Evolutionary conservation across 345 rosid species (phyloP).

Genomic region (Clausena lansium): DNA sequence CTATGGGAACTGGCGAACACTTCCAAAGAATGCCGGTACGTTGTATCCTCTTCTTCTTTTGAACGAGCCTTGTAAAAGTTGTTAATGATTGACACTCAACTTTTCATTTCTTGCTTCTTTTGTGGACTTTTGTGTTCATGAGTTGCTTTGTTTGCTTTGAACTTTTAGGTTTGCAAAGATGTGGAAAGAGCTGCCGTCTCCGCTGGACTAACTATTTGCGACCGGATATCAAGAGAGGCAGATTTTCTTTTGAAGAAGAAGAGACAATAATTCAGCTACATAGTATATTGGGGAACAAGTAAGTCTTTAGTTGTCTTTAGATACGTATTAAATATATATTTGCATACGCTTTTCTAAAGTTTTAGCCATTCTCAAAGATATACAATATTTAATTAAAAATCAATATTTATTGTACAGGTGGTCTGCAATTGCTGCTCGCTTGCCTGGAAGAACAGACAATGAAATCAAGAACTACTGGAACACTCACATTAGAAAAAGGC

Average conservation of each 20-base stretch:
- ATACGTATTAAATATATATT: neutral
- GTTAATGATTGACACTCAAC: neutral
- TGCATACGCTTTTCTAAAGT: neutral
- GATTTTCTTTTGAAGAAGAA: conserved; percentile 71
- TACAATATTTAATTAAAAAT: neutral
- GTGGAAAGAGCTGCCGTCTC: conserved; percentile 77
- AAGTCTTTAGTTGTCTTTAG: conserved; percentile 6
- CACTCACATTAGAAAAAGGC: conserved; percentile 71
- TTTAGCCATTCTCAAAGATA: neutral
- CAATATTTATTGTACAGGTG: conserved; percentile 36
- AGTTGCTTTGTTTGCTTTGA: neutral
- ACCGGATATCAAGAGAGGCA: conserved; percentile 76
- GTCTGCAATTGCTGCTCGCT: conserved; percentile 78
- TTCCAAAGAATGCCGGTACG: conserved; percentile 85
- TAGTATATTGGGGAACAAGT: conserved; percentile 71
- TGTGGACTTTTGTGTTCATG: conserved; percentile 1
- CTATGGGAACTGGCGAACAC: conserved; percentile 83
- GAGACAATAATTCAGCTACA: conserved; percentile 73
- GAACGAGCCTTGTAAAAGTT: neutral
- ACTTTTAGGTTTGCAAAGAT: conserved; percentile 51
- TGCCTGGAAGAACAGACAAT: conserved; percentile 86
- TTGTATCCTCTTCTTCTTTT: neutral
- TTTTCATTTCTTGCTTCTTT: neutral
- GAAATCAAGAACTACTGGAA: conserved; percentile 88
- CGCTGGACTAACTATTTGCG: conserved; percentile 81